Base-by-base conservation (phyloP, 2,329 filamentous ascomycete genomes). In the Xylariaceae sp. region DNA sequence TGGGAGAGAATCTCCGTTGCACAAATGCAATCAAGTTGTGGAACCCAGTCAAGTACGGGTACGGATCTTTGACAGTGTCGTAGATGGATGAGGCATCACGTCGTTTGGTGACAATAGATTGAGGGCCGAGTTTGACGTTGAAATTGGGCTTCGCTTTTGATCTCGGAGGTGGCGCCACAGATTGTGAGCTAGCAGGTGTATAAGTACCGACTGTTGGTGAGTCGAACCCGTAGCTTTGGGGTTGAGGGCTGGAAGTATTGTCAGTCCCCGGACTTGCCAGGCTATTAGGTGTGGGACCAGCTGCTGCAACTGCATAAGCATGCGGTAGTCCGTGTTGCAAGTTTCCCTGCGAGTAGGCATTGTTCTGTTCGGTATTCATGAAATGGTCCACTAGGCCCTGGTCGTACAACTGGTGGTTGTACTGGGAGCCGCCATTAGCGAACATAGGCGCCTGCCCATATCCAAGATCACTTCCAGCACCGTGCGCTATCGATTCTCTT, bases 41-140 rank as follows among this genome's bases (percentile, higher is more conserved):
- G 69, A 96, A 97, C 17, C 90, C 90, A 41, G 83, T 83, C 1
- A 92, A 91, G 66, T 97, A 97, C 10, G 89, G 86, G 66, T 97
- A 97, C 5, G 94, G 92, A 64, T 94, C 87, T 56, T 88, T 91
- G 64, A 99, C 90, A 39, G 84, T 88, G 56, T 92, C 86, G 69
- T 97, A 99, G 50, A 97, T 90, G 45, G 83, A 82, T 0, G 90
- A 92, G 5, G 92, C 88, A 65, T 97, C 90, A 38, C 83, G 77
- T 48, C 83, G 76, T 66, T 85, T 86, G 41, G 77, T 75, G n/a
- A 83, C 67, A 22, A 82, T 71, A 11, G 77, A 75, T 55, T 81
- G 77, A 61, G 65, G 78, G 63, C 62, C 71, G 31, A 71, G 56
- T 56, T 71, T 73, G n/a, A 55, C 58, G 31, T 54, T 54, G n/a